Percentiles rank a stretch among this genome's conserved stretches.
These are phyloP conservation scores for Fusarium pseudonygamai DNA, from an alignment of 2,329 filamentous ascomycete genomes.

Conservation along the genomic window DNA sequence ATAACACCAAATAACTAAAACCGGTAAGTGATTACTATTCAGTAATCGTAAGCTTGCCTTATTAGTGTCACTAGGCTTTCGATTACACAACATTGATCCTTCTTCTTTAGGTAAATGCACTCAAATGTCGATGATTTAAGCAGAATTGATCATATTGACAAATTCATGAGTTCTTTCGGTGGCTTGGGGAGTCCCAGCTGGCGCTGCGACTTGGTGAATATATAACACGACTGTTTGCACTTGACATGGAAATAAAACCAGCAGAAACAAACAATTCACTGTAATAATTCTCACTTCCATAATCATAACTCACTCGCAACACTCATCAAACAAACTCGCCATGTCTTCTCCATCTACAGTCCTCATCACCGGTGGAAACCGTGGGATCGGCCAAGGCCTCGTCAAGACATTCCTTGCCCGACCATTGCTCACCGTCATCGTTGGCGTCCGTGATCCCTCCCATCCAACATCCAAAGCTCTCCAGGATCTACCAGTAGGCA, in stretches of 20 bases:
- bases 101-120: background rate
- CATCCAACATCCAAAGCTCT: background rate
- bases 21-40: background rate
- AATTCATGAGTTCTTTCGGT: rapidly evolving
- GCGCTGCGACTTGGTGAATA: too few relatives aligned
- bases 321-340: background rate
- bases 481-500: background rate
- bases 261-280: background rate
- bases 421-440: background rate
- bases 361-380: constrained; percentile 1
- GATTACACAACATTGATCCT: too few relatives aligned
- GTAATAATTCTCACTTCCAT: rapidly evolving
- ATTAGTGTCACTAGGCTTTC: background rate
- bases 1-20: background rate
- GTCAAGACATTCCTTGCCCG: background rate
- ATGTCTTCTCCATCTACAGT: background rate
- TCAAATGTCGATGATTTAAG: rapidly evolving
- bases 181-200: rapidly evolving
- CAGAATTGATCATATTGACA: background rate
- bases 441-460: background rate
- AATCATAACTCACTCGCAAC: rapidly evolving
- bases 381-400: background rate
- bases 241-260: rapidly evolving
- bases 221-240: too few relatives aligned
- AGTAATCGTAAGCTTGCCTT: background rate